A percentile compares a stretch with the other conserved stretches of the same genome.
phyloP scores from a whole-genome alignment of 805 yeast species.

The Pichia occidentalis region DNA sequence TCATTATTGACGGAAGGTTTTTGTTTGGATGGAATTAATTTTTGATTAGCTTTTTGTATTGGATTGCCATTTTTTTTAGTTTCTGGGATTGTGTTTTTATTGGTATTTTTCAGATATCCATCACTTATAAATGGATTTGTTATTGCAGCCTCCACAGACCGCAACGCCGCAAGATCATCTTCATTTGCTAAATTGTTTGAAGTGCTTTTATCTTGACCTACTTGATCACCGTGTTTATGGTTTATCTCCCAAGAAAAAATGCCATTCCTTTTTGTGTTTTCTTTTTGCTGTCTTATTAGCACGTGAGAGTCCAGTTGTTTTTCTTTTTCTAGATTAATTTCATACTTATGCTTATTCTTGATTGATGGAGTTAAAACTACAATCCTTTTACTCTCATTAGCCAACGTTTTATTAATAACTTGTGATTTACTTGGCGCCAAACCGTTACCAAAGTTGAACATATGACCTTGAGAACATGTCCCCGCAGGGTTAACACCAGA shows the following conservation, averaged over 20 bases:
- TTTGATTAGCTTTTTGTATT: slow-evolving; percentile 3
- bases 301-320: too few species aligned
- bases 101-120: background rate
- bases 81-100: background rate
- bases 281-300: background rate
- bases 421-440: slow-evolving; percentile 54
- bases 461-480: slow-evolving; percentile 21
- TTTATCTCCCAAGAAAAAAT: background rate
- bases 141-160: slow-evolving; percentile 12
- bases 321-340: background rate
- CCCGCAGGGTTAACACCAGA: slow-evolving; percentile 19
- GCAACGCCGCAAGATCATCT: slow-evolving; percentile 12
- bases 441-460: slow-evolving; percentile 44
- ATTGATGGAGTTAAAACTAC: slow-evolving; percentile 9
- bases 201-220: slow-evolving; percentile 1
- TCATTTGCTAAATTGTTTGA: slow-evolving; percentile 4
- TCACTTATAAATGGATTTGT: slow-evolving; percentile 7
- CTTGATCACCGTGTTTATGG: slow-evolving; percentile 1
- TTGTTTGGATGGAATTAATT: slow-evolving; percentile 4
- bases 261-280: background rate
- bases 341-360: background rate
- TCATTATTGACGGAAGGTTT: slow-evolving; percentile 1
- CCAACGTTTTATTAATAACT: slow-evolving; percentile 45
- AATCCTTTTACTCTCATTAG: slow-evolving; percentile 27
- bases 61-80: background rate